Conservation (phyloP, 2,329 filamentous ascomycete genomes). For the Exophiala sp. region DNA sequence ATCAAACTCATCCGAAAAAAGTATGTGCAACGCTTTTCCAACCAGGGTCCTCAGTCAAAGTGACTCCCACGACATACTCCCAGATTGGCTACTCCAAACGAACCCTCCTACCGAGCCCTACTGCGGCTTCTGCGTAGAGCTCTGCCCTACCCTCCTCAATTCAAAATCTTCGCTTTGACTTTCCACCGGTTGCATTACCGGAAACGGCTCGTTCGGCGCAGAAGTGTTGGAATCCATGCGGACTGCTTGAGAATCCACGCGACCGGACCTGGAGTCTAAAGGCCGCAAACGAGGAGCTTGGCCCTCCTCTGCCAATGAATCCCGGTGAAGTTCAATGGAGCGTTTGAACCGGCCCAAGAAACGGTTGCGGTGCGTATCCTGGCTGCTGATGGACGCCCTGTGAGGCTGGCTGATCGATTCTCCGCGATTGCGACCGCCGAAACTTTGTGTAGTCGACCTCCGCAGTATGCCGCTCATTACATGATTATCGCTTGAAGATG, state of each 20-base stretch:
- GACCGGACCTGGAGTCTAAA: slow-evolving; percentile 25
- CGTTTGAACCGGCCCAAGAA: slow-evolving; percentile 53
- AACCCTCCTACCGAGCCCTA: background rate
- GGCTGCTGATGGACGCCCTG: slow-evolving; percentile 26
- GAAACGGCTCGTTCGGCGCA: slow-evolving; percentile 10
- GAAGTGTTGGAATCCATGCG: slow-evolving; percentile 16
- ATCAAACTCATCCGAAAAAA: background rate
- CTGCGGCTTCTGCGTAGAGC: slow-evolving; percentile 1
- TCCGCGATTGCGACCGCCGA: slow-evolving; percentile 26
- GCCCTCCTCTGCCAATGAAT: slow-evolving; percentile 25
- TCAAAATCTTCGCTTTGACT: slow-evolving; percentile 16
- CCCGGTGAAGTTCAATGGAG: slow-evolving; percentile 15
- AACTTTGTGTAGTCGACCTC: slow-evolving; percentile 31
- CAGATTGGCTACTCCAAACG: no score
- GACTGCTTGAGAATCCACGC: slow-evolving; percentile 24
- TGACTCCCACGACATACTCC: background rate
- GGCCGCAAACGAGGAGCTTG: slow-evolving; percentile 15
- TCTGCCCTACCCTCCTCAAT: slow-evolving; percentile 3
- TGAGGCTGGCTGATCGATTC: slow-evolving; percentile 3
- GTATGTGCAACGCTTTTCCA: background rate
- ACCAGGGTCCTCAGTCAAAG: background rate
- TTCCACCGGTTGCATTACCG: slow-evolving; percentile 1
- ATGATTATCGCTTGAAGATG: slow-evolving; percentile 25
- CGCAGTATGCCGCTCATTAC: slow-evolving; percentile 27
- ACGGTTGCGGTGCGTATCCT: slow-evolving; percentile 54